Evolutionary conservation across 768 basidiomycete species (phyloP).

Genomic region (Termitomyces sp.): DNA sequence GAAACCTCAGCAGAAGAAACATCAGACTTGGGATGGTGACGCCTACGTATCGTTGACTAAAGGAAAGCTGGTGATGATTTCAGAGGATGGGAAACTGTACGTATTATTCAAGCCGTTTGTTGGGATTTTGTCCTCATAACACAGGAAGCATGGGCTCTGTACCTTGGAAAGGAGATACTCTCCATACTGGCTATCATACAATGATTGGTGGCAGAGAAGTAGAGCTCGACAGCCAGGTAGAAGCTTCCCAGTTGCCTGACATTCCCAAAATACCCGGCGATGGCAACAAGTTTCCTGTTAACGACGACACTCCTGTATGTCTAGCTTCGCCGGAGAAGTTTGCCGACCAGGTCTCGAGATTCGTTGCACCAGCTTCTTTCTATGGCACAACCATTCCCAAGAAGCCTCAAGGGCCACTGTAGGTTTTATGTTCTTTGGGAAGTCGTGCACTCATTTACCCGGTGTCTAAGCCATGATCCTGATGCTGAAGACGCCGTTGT

Average conservation of each 20-base stretch:
- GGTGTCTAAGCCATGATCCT: conserved; percentile 67
- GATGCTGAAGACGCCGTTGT: conserved; percentile 74
- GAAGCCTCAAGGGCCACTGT: conserved; percentile 50
- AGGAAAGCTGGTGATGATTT: conserved; percentile 57
- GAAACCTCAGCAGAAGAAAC: conserved; percentile 67
- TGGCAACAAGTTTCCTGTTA: conserved; percentile 14
- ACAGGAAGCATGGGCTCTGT: conserved; percentile 55
- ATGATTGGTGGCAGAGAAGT: conserved; percentile 62
- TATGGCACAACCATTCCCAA: conserved; percentile 45
- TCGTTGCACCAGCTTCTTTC: conserved; percentile 60
- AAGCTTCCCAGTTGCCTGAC: conserved; percentile 50
- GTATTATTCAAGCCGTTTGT: conserved; percentile 18
- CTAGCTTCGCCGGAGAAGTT: conserved; percentile 9
- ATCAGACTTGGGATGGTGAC: conserved; percentile 87
- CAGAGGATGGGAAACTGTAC: conserved; percentile 72
- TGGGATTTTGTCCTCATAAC: conserved; percentile 1
- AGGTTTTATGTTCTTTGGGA: conserved; percentile 1
- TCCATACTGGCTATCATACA: conserved; percentile 44
- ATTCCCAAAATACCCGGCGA: conserved; percentile 18
- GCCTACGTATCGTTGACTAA: conserved; percentile 54
- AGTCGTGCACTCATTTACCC: not conserved
- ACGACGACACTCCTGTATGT: conserved; percentile 1
- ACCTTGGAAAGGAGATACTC: conserved; percentile 55
- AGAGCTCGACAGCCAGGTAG: conserved; percentile 53
- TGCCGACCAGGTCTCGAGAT: conserved; percentile 23